Evolutionary conservation across 2,329 filamentous ascomycete genomes (phyloP).

Genomic region (Colletotrichum cordylinicola): DNA sequence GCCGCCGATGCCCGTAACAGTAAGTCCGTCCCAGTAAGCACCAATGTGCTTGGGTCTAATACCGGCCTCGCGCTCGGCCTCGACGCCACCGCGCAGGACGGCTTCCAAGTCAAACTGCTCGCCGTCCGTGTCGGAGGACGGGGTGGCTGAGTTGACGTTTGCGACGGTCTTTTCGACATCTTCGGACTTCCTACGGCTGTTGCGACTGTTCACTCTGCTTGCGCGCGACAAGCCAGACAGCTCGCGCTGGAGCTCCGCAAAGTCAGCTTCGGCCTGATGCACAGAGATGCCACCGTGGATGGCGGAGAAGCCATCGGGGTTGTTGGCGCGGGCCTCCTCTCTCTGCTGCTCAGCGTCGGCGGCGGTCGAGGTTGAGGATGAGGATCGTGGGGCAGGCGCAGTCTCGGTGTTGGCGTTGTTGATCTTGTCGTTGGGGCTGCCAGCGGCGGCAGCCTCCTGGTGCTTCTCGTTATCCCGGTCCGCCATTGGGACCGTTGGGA

Average conservation of each 20-base stretch:
- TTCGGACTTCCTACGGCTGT: conserved; percentile 21
- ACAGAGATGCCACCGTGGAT: conserved; percentile 63
- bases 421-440: conserved; percentile 30
- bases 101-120: conserved; percentile 78
- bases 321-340: conserved; percentile 47
- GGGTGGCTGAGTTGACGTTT: conserved; percentile 30
- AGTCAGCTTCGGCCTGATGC: conserved; percentile 72
- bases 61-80: conserved; percentile 76
- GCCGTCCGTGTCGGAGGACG: conserved; percentile 50
- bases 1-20: conserved; percentile 77
- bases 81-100: conserved; percentile 73
- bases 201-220: conserved; percentile 46
- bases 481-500: conserved; percentile 27
- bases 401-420: background rate
- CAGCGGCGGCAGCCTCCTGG: conserved; percentile 32
- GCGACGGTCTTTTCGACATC: conserved; percentile 65
- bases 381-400: conserved; percentile 11
- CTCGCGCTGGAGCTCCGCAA: conserved; percentile 69
- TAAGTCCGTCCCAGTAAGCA: conserved; percentile 79
- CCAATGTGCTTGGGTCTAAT: conserved; percentile 83
- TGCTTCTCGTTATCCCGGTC: conserved; percentile 33
- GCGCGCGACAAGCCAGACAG: conserved; percentile 62
- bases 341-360: conserved; percentile 26
- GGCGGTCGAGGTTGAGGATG: conserved; percentile 33
- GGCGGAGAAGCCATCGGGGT: conserved; percentile 53